Evolutionary conservation across 2,329 filamentous ascomycete genomes (phyloP).

Genomic region (Thielaviopsis euricoi): DNA sequence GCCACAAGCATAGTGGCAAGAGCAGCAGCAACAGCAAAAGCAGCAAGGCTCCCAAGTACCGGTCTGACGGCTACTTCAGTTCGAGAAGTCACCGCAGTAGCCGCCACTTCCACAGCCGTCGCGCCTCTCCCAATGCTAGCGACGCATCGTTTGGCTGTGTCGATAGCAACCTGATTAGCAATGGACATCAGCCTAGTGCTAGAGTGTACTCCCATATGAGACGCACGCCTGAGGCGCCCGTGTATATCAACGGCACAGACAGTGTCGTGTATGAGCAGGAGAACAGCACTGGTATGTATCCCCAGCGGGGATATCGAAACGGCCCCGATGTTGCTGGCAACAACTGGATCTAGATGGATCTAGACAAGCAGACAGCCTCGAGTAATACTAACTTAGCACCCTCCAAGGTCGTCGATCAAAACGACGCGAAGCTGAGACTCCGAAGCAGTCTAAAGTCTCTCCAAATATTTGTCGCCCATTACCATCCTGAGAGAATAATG

Average conservation of each 20-base stretch:
- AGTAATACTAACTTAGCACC: background rate
- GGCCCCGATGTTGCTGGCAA: background rate
- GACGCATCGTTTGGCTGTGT: constrained; percentile 7
- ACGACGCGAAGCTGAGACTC: background rate
- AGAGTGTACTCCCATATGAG: background rate
- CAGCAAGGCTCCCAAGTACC: background rate
- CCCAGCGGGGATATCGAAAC: background rate
- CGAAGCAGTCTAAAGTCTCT: background rate
- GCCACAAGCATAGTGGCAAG: background rate
- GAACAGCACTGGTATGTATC: background rate
- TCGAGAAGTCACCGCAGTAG: background rate
- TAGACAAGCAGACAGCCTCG: background rate
- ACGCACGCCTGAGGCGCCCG: background rate
- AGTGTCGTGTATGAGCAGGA: background rate
- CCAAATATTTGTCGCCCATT: background rate
- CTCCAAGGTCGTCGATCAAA: background rate
- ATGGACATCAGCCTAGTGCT: background rate
- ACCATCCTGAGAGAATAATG: background rate
- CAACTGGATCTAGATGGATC: background rate
- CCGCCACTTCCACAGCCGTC: background rate
- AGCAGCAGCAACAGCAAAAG: background rate
- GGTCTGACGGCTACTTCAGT: background rate
- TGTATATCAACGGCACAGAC: constrained; percentile 5
- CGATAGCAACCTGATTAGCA: constrained; percentile 7
- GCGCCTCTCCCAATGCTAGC: background rate